These are phyloP conservation scores for Taphrina confusa DNA, from an alignment of 1,139 yeast genomes.

Conservation along the genomic window DNA sequence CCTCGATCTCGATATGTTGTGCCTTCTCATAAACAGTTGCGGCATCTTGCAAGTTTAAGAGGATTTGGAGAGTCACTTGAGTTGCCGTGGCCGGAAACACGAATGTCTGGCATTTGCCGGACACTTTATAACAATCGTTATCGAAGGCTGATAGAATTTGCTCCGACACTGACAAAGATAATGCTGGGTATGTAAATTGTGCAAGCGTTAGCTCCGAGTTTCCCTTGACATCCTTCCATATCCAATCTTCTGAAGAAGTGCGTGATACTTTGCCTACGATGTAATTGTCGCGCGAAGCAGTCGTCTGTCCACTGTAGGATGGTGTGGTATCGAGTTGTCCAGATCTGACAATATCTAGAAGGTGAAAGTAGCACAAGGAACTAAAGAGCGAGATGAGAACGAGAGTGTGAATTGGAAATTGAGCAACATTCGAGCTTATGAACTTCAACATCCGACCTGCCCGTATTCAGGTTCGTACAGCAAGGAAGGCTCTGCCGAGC, in stretches of 20 bases:
- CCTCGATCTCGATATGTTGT: slow-evolving; percentile 12
- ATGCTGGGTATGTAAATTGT: slow-evolving; percentile 27
- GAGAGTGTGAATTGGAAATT: slow-evolving; percentile 78
- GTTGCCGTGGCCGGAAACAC: slow-evolving; percentile 27
- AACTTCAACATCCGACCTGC: slow-evolving; percentile 16
- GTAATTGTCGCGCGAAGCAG: slow-evolving; percentile 17
- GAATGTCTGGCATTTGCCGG: slow-evolving; percentile 20
- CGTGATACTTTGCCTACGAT: slow-evolving; percentile 18
- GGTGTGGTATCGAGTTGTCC: slow-evolving; percentile 34
- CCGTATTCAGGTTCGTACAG: too few relatives aligned
- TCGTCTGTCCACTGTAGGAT: slow-evolving; percentile 22
- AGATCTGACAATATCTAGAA: slow-evolving; percentile 66
- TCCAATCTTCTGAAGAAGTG: background rate
- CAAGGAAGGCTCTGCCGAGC: too few relatives aligned
- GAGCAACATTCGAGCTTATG: slow-evolving; percentile 39
- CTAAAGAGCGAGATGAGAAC: slow-evolving; percentile 73
- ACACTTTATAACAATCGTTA: slow-evolving; percentile 4
- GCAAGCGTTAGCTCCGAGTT: slow-evolving; percentile 27
- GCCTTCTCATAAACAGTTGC: background rate
- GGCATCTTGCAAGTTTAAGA: slow-evolving; percentile 2
- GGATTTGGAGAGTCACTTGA: slow-evolving; percentile 20
- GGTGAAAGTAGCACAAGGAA: slow-evolving; percentile 76
- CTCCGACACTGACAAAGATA: background rate
- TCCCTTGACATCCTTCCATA: slow-evolving; percentile 18
- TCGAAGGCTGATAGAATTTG: slow-evolving; percentile 10